A percentile compares a stretch with the other conserved stretches of the same genome.
phyloP scores from a whole-genome alignment of 306 rosid species.

The Ceratonia siliqua region DNA sequence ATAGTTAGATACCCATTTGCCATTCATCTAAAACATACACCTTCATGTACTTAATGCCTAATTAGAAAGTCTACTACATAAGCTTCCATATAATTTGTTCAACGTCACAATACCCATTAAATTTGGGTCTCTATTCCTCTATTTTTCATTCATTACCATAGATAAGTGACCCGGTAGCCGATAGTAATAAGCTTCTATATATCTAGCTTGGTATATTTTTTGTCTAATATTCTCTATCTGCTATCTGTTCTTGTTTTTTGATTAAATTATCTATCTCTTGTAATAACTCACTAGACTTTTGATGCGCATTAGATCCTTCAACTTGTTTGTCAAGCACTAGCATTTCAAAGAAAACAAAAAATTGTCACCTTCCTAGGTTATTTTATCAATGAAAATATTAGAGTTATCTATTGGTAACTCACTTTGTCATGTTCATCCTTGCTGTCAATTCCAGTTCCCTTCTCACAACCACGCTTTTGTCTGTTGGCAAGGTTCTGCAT shows the following conservation, averaged over 20 bases:
- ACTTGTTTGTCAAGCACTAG: conserved; percentile 64
- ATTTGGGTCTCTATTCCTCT: no score
- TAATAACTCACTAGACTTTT: no score
- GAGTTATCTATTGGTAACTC: conserved; percentile 8
- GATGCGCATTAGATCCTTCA: conserved; percentile 65
- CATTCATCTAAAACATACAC: background rate
- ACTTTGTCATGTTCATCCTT: conserved; percentile 66
- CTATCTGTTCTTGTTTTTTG: no score
- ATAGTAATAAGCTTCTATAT: no score
- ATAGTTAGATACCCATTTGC: background rate
- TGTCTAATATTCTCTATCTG: no score
- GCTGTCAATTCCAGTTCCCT: conserved; percentile 66
- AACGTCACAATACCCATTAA: conserved; percentile 11
- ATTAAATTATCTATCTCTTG: no score
- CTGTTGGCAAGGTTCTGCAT: conserved; percentile 55
- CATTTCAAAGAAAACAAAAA: conserved; percentile 11
- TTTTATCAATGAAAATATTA: background rate
- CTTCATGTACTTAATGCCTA: background rate
- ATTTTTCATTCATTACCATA: no score
- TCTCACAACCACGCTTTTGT: conserved; percentile 62
- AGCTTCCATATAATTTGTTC: background rate
- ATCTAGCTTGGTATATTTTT: no score
- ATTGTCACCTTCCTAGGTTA: background rate
- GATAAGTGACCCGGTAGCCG: no score
- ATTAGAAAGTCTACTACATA: background rate